Base-by-base conservation (phyloP, 257 asterid genomes). In the Nemophila menziesii region DNA sequence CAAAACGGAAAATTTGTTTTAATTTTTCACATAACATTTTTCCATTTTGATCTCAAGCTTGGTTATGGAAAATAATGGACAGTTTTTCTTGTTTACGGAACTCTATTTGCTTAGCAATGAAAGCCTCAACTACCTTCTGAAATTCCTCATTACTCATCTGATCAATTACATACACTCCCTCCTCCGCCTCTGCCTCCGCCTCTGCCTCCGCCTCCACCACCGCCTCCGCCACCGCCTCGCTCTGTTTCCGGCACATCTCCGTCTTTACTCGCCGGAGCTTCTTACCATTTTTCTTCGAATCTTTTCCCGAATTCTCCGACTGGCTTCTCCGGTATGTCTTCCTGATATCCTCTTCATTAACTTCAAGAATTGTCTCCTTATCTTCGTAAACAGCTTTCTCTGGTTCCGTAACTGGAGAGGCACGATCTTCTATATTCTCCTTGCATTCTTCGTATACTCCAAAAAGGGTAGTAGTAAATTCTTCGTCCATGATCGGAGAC, bases 61-160 rank as follows among this genome's bases (percentile, higher is more conserved):
- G 52, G 61, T 57, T 60, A 53, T 54, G 75, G 42, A 69, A 66
- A 48, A 83, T 81, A 57, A 80, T 68, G 5, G 81, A 71, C 9
- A 68, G 21, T 62, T 78, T 76, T 51, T 86, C 96, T 56, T 76
- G 54, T 11, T 53, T 65, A 61, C 70, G 96, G 57, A 86, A 86
- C 55, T 73, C 71, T 24, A 81, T 48, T 63, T 86, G 96, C 74
- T 54, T 81, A 15, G 92, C 83, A 51, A 86, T 86, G 24, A 86
- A 86, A 2, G 51, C 80, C 22, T 86, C 96, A 22, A 81, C 75
- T 2, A 77, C 66, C 51, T 61, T 59, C 48, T 76, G 80, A 59
- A 86, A 86, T 64, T 82, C 96, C 67, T 86, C 90, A 59, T 71
- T 73, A 47, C 86, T 85, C 74, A 85, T 16, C 27, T 66, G 56